phyloP scores from a whole-genome alignment of 2,329 filamentous ascomycete genomes.

The Ceratocystiopsis sp. region DNA sequence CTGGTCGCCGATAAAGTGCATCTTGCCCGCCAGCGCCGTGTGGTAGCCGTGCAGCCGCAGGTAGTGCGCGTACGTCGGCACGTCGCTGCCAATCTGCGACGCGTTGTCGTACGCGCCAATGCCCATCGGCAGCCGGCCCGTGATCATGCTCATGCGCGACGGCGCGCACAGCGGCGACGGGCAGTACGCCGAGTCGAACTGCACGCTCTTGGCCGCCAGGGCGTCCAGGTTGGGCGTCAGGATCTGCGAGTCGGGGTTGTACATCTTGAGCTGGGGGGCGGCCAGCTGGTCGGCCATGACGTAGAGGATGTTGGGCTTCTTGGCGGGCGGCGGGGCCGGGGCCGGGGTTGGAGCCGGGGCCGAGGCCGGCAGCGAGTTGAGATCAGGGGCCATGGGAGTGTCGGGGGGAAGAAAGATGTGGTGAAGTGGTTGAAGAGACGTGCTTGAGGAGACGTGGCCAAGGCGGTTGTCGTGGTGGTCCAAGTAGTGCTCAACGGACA shows the following conservation, averaged over 20 bases:
- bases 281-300: constrained; percentile 96
- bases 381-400: constrained; percentile 48
- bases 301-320: constrained; percentile 63
- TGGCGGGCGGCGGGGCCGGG: constrained; percentile 10
- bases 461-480: neutral
- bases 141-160: constrained; percentile 88
- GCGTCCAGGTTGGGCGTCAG: constrained; percentile 81
- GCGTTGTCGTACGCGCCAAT: constrained; percentile 90
- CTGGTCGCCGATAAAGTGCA: constrained; percentile 95
- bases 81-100: constrained; percentile 63
- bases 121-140: constrained; percentile 76
- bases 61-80: constrained; percentile 87
- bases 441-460: no score
- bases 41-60: constrained; percentile 73
- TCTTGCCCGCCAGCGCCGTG: constrained; percentile 82
- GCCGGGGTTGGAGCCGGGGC: constrained; percentile 17
- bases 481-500: no score
- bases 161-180: constrained; percentile 85
- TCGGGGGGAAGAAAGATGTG: no score
- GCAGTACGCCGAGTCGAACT: constrained; percentile 90
- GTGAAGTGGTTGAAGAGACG: constrained; percentile 1
- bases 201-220: constrained; percentile 63
- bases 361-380: constrained; percentile 51
- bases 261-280: constrained; percentile 78
- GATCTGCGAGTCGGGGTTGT: constrained; percentile 77